Evolutionary conservation across 257 asterid species (phyloP), one percentile per base, ranked within the genome.

Genomic region (Nicotiana tabacum): DNA sequence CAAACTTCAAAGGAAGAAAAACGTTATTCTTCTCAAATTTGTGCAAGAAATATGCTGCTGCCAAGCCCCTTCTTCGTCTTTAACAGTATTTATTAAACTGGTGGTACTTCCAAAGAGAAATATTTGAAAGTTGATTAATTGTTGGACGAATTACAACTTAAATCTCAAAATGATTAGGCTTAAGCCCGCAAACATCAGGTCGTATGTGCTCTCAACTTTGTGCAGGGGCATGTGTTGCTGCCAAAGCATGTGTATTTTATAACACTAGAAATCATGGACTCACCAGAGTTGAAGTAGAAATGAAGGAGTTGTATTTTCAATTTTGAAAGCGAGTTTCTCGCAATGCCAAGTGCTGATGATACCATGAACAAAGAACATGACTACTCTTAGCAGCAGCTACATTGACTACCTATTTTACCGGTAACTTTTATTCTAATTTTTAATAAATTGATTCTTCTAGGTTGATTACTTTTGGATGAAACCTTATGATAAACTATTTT

Each of bases 181-280:
- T 21, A 21, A 21, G 21, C 21, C 21, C 21, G 21, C 21, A 72
- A 72, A 72, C 78, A 72, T 72, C 57, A 72, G 79, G 61, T 29
- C 11, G 58, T 72, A 46, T 72, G 37, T 43, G 78, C n/a, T 70
- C 30, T n/a, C 33, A 43, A 43, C 57, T 21, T 43, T 43, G 35
- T 70, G 78, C 79, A 21, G 61, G 78, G 53, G 7, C 79, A 72
- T 46, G 27, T 72, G 39, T 24, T 72, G 79, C 57, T 72, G 35
- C 21, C 21, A 15, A 21, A 24, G 60, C 29, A 33, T 30, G 37
- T 69, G 56, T n/a, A 21, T 69, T 10, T 11, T 70, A 15, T 70
- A 43, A 32, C 6, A 18, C 60, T 72, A 46, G 37, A 72, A 39
- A 72, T 24, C 39, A 24, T 72, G 21, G 11, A 72, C 13, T 12